Base-by-base conservation (phyloP, 352 stramenopile species). In the Pythium rhizo-oryzae region DNA sequence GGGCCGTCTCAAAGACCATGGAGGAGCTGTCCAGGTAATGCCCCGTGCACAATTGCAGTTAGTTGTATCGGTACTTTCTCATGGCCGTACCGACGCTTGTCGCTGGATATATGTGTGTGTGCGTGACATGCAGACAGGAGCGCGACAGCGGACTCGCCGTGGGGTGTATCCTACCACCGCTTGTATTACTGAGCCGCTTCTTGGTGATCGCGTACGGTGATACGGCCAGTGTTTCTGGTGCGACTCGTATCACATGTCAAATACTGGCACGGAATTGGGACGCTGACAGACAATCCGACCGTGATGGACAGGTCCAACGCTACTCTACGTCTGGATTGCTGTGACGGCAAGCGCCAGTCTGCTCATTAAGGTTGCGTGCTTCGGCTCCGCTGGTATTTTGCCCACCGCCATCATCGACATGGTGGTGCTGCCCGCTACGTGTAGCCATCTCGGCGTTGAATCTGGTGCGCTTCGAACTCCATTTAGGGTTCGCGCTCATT, bases 141-240 rank as follows among this genome's bases (percentile, higher is more conserved):
- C 74, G 81, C 13, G 84, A 92, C 61, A 55, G 61, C 60, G 84
- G 86, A 12, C 70, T 92, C 16, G 73, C 84, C 1, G 59, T 94
- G 39, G 82, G 86, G 21, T 89, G 82, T 33, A 62, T 89, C 8
- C 49, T 94, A 9, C 75, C 79, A 7, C 79, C 86, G 21, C 61
- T 92, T 7, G 82, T 87, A 30, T 59, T 92, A 6, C 65, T 89
- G 23, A 90, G 81, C 65, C 81, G 84, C 0, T 72, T 94, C 21
- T 50, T 90, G 5, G 66, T 43, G 21, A 64, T 78, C 25, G 71
- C 81, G n/a, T 69, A 81, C 25, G 60, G 72, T 1, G 19, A 24
- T 16, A 35, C 0, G 24, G 8, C 19, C 28, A 46, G 37, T 43
- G 37, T 43, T 43, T 43, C 37, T 18, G 37, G 37, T 43, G 3